Conservation (phyloP, 352 stramenopile species). For the Phytophthora capsici region DNA sequence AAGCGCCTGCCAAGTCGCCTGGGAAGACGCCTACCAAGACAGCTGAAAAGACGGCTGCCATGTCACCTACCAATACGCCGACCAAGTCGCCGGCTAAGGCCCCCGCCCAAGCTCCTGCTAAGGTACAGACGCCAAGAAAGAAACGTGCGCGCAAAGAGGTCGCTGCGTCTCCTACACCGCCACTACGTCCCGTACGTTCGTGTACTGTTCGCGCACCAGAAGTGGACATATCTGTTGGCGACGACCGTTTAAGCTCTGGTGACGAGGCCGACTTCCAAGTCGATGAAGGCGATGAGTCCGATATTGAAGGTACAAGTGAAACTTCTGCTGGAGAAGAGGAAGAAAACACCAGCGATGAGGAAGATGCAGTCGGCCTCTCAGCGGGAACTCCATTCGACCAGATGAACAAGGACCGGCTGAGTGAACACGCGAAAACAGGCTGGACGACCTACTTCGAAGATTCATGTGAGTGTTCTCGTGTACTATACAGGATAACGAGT, state of each 20-base stretch:
- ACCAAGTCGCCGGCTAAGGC: neutral
- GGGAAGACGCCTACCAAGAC: neutral
- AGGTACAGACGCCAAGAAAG: neutral
- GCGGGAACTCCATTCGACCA: neutral
- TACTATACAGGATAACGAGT: constrained; percentile 1
- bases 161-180: too few relatives aligned
- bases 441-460: neutral
- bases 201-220: neutral
- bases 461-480: neutral
- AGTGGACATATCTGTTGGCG: neutral
- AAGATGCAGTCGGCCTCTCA: neutral
- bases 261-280: neutral
- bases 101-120: neutral
- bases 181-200: neutral
- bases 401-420: neutral
- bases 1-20: neutral
- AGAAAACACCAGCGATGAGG: neutral
- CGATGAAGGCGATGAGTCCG: neutral
- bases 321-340: neutral
- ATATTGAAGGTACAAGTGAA: neutral
- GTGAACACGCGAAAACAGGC: neutral
- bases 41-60: neutral
- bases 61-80: neutral
- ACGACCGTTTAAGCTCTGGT: neutral
- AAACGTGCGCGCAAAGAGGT: neutral